These are phyloP conservation scores for Penicillium olsonii DNA, from an alignment of 2,329 filamentous ascomycete genomes.

Conservation along the genomic window DNA sequence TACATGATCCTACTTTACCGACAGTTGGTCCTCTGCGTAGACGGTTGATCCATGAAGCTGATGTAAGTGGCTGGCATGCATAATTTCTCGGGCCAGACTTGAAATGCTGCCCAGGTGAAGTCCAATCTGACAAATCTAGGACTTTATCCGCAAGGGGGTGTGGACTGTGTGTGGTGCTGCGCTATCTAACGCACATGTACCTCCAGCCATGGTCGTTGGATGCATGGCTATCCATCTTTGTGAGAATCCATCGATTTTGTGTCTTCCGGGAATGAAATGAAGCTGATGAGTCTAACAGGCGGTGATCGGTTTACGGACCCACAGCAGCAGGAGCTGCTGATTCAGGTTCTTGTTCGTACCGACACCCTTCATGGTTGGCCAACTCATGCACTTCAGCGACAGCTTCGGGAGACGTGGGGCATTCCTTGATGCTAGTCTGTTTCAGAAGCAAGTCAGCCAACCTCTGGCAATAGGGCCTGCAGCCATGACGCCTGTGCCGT, in stretches of 20 bases:
- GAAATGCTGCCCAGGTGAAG: too few species aligned
- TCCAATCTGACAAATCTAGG: constrained; percentile 10
- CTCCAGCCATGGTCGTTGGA: constrained; percentile 27
- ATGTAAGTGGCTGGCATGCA: constrained; percentile 17
- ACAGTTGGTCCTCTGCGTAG: constrained; percentile 18
- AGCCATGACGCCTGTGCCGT: neutral
- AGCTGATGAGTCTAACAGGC: constrained; percentile 16
- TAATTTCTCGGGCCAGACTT: neutral
- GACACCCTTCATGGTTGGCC: constrained; percentile 23
- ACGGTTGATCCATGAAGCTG: constrained; percentile 15
- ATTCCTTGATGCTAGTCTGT: constrained; percentile 2
- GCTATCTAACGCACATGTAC: constrained; percentile 22
- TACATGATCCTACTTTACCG: constrained; percentile 20
- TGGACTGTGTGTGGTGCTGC: constrained; percentile 28
- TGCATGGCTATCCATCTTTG: constrained; percentile 27
- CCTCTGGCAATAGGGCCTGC: neutral
- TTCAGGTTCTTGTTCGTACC: constrained; percentile 23
- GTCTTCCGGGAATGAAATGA: neutral
- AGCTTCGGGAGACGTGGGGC: constrained; percentile 23
- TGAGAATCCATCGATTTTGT: constrained; percentile 8
- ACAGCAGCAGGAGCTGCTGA: constrained; percentile 23
- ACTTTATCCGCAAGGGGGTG: constrained; percentile 25
- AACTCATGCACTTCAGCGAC: constrained; percentile 20
- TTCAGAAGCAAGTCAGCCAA: neutral
- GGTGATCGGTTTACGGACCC: constrained; percentile 27